A percentile compares a stretch with the other conserved stretches of the same genome.
These are phyloP conservation scores for Rhizopus delemar DNA, from an alignment of 371 early-diverging fungal genomes.

Conservation along the genomic window DNA sequence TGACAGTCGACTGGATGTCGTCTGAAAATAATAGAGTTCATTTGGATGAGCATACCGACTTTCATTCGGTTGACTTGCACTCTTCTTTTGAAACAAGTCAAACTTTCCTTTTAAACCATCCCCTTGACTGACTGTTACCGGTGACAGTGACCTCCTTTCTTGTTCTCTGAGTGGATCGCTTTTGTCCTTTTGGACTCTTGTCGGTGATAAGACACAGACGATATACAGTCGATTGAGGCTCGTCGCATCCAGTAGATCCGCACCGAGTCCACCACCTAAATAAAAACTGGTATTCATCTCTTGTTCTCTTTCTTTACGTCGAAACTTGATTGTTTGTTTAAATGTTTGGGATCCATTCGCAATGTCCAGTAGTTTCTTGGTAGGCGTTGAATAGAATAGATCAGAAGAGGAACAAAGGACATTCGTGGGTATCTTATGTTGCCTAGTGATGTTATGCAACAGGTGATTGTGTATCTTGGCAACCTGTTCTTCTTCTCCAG, in stretches of 20 bases:
- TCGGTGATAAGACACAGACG: constrained; percentile 17
- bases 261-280: constrained; percentile 28
- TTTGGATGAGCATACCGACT: constrained; percentile 21
- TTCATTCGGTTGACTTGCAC: background rate
- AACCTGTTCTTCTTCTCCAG: constrained; percentile 12
- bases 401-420: constrained; percentile 17
- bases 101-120: background rate
- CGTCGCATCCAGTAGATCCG: constrained; percentile 14
- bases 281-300: constrained; percentile 22
- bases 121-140: constrained; percentile 1
- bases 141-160: background rate
- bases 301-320: constrained; percentile 1
- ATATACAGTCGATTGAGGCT: constrained; percentile 17
- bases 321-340: constrained; percentile 15
- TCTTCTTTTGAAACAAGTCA: background rate
- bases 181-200: background rate
- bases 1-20: constrained; percentile 24
- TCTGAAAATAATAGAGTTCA: constrained; percentile 24
- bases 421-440: constrained; percentile 7
- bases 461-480: constrained; percentile 15
- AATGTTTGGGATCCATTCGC: constrained; percentile 30
- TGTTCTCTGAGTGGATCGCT: background rate
- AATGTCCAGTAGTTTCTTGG: constrained; percentile 10
- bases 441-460: constrained; percentile 18
- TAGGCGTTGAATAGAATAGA: constrained; percentile 4